Evolutionary conservation across 2,329 filamentous ascomycete species (phyloP).

Genomic region (Fusarium multiceps): DNA sequence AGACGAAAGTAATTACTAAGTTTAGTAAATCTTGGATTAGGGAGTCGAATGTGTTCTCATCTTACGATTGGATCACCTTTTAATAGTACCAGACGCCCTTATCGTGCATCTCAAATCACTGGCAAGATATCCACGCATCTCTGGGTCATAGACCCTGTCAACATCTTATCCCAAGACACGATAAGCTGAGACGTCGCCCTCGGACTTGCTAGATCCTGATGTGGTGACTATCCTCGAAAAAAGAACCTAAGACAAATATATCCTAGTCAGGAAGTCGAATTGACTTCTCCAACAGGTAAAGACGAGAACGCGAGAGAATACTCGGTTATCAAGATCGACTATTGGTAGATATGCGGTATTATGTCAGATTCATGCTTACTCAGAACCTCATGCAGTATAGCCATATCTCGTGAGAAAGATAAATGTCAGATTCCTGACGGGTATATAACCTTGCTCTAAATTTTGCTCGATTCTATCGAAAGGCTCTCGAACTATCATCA

Average conservation of each 20-base stretch:
- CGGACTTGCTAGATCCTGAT: not conserved
- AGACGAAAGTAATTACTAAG: not conserved
- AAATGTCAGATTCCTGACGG: not conserved
- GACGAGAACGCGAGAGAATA: too few species aligned
- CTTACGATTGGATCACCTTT: too few species aligned
- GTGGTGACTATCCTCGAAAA: too few species aligned
- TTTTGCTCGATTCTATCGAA: not conserved
- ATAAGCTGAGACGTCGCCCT: not conserved
- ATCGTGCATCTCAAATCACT: too few species aligned
- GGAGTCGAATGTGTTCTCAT: too few species aligned
- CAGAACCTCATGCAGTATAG: not conserved
- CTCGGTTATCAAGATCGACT: not conserved
- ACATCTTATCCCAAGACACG: accelerated
- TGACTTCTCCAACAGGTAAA: not conserved
- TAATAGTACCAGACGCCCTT: too few species aligned
- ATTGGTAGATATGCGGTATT: not conserved
- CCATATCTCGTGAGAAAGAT: not conserved
- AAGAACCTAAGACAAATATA: not conserved
- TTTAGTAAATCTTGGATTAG: not conserved
- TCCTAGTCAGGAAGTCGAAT: not conserved
- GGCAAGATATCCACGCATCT: too few species aligned
- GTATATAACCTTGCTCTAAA: not conserved
- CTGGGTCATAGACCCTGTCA: not conserved
- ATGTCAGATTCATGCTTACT: not conserved
- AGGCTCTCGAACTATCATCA: not conserved